These are phyloP conservation scores for Nitzschia sp. DNA, from an alignment of 108 stramenopile species.

Conservation along the genomic window DNA sequence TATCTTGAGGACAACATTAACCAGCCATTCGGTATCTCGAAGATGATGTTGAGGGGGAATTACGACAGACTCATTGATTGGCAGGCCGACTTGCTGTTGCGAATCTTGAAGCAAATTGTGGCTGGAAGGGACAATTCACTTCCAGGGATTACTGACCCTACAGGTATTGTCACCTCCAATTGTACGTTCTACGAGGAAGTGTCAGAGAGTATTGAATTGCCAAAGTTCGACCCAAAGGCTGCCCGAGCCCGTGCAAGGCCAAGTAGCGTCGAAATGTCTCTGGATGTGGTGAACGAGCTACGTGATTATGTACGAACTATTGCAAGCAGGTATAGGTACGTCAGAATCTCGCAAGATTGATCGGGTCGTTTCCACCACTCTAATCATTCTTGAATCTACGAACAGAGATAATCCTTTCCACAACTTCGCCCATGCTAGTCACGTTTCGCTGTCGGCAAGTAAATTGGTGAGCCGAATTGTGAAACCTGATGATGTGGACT, in stretches of 20 bases:
- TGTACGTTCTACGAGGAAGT: conserved; percentile 25
- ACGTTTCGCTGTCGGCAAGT: conserved; percentile 48
- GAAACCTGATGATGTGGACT: conserved; percentile 35
- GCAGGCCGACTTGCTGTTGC: conserved; percentile 23
- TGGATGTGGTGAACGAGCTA: conserved; percentile 12
- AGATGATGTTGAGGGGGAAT: neutral
- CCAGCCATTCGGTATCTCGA: neutral
- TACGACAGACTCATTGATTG: conserved; percentile 27
- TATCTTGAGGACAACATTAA: conserved; percentile 13
- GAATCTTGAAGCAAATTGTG: conserved; percentile 19
- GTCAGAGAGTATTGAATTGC: conserved; percentile 25
- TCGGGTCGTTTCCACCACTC: too few relatives aligned
- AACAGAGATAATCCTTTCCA: conserved; percentile 55
- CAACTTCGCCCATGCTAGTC: conserved; percentile 62
- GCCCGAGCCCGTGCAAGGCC: conserved; percentile 9
- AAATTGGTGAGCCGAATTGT: conserved; percentile 38
- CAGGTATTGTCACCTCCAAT: neutral
- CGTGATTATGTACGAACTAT: conserved; percentile 20
- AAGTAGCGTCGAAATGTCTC: conserved; percentile 12
- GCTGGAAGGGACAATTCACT: conserved; percentile 4
- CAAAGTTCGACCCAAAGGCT: conserved; percentile 29
- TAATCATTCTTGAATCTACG: neutral
- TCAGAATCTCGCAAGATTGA: neutral
- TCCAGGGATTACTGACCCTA: neutral
- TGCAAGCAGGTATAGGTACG: conserved; percentile 21